Percentiles rank a stretch among this genome's conserved stretches.
These are phyloP conservation scores for Brassica cretica DNA, from an alignment of 345 rosid genomes.

Conservation along the genomic window DNA sequence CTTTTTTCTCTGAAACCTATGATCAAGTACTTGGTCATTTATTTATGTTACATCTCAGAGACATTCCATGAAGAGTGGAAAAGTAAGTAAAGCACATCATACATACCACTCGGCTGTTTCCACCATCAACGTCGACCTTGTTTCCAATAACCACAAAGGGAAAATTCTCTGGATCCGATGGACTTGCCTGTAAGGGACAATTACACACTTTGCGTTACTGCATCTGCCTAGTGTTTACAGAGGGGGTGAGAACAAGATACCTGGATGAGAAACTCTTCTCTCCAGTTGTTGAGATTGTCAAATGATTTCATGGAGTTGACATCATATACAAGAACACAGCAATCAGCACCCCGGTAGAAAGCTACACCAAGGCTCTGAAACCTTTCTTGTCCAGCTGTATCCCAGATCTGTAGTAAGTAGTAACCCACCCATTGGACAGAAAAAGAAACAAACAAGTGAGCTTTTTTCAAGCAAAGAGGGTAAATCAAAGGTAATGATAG, in stretches of 20 bases:
- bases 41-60: background rate
- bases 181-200: conserved; percentile 70
- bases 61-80: background rate
- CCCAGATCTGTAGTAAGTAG: conserved; percentile 75
- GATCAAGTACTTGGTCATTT: background rate
- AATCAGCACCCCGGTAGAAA: conserved; percentile 80
- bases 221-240: conserved; percentile 2
- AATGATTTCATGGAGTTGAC: conserved; percentile 81
- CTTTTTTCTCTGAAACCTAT: conserved; percentile 95
- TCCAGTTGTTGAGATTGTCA: conserved; percentile 83
- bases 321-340: conserved; percentile 92
- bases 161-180: conserved; percentile 93
- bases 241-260: conserved; percentile 31
- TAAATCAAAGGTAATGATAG: background rate
- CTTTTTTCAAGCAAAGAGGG: conserved; percentile 3
- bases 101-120: conserved; percentile 88
- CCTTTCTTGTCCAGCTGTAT: conserved; percentile 91
- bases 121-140: conserved; percentile 89
- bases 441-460: conserved; percentile 3
- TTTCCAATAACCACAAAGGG: conserved; percentile 93
- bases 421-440: conserved; percentile 10
- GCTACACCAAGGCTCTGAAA: conserved; percentile 97
- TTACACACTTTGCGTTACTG: conserved; percentile 1
- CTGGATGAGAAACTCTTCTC: conserved; percentile 85
- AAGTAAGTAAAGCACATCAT: conserved; percentile 20